Evolutionary conservation across 1,139 yeast species (phyloP), one percentile per base, ranked within the genome.

Genomic region (Hansenula sp.): DNA sequence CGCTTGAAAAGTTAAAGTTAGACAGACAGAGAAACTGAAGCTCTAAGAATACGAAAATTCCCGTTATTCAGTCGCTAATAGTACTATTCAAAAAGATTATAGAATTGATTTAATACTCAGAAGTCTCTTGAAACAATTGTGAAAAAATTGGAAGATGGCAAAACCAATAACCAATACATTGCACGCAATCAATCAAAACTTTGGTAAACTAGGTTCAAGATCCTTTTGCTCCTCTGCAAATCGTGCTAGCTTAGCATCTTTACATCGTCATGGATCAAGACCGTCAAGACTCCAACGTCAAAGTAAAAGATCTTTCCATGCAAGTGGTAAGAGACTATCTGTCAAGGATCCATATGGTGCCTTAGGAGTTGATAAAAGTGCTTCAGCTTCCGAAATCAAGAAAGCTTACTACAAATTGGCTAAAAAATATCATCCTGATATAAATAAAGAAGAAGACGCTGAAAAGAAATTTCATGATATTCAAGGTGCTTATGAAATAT

Each of bases 391-490:
- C 31, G 95, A 90, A 31, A 91, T 93, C 66, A 93, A 93, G 65
- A 90, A 89, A 67, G 95, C 96, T 7, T 93, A 93, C 68, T 90
- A 90, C 62, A 86, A 89, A 59, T 71, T 93, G 51, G 99, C 97
- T 19, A 94, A 94, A 65, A 81, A 93, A 64, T 88, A 73, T 65
- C 99, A 93, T 66, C 99, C 99, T 1, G 99, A 93, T 69, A 88
- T 93, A 42, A 93, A 93, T 66, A 93, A 93, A 65, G 96, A 87
- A 53, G 77, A 80, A 33, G 94, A 79, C 28, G 95, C 98, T 0
- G 96, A 91, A 56, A 79, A 81, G 59, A 81, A 80, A 63, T 93
- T 93, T 67, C 98, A 93, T 61, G 90, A 88, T 59, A 79, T 93
- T 54, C 98, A 93, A 63, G 94, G 88, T 52, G 94, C 97, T 7